A percentile compares a stretch with the other conserved stretches of the same genome.
Evolutionary conservation across 2,329 filamentous ascomycete genomes (phyloP).

Genomic region (Westerdykella ornata): DNA sequence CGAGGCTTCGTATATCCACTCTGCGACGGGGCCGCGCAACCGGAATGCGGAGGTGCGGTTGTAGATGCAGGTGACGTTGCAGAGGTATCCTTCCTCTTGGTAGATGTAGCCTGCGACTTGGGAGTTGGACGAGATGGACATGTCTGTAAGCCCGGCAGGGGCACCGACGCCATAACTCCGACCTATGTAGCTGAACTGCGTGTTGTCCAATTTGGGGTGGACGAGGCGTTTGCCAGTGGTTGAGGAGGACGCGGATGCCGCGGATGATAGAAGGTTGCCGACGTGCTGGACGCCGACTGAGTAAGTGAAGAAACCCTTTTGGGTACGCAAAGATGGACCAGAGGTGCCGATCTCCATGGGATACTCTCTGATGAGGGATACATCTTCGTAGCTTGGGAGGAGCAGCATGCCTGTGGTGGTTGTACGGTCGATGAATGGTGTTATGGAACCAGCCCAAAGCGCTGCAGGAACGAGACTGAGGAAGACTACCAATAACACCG

Average conservation of each 20-base stretch:
- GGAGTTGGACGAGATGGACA: slow-evolving; percentile 10
- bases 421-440: slow-evolving; percentile 17
- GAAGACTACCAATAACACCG: slow-evolving; percentile 16
- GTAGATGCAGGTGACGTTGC: slow-evolving; percentile 34
- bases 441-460: slow-evolving; percentile 27
- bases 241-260: slow-evolving; percentile 18
- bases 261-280: slow-evolving; percentile 19
- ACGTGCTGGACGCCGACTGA: slow-evolving; percentile 21
- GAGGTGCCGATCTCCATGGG: slow-evolving; percentile 20
- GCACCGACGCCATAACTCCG: slow-evolving; percentile 42
- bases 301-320: slow-evolving; percentile 24
- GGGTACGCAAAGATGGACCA: slow-evolving; percentile 18
- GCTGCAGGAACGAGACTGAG: slow-evolving; percentile 22
- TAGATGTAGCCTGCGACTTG: slow-evolving; percentile 27
- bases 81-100: slow-evolving; percentile 30
- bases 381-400: slow-evolving; percentile 20
- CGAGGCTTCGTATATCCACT: slow-evolving; percentile 21
- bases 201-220: slow-evolving; percentile 25
- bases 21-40: slow-evolving; percentile 15
- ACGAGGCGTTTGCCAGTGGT: slow-evolving; percentile 8
- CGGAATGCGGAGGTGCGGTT: slow-evolving; percentile 31
- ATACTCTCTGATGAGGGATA: slow-evolving; percentile 24
- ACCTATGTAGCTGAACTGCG: slow-evolving; percentile 22
- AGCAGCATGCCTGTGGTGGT: slow-evolving; percentile 13
- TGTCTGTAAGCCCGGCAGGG: slow-evolving; percentile 28